Percentiles rank a stretch among this genome's conserved stretches.
These are phyloP conservation scores for Alternaria metachromatica DNA, from an alignment of 2,329 filamentous ascomycete species.

Conservation along the genomic window DNA sequence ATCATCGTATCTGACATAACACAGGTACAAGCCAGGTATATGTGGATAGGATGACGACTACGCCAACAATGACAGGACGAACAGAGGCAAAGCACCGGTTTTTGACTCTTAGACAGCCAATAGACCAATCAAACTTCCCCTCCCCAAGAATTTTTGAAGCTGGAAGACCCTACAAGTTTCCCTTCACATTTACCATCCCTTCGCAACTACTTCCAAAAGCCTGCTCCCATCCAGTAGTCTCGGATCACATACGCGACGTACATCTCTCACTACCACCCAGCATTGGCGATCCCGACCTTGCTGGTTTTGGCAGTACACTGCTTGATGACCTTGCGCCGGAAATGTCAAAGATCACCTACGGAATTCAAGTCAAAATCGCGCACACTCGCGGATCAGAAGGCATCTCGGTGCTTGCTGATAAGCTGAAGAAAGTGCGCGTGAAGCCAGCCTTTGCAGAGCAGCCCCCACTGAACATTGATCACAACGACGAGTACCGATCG, in stretches of 20 bases:
- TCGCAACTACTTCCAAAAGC: constrained; percentile 64
- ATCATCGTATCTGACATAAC: constrained; percentile 18
- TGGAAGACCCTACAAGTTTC: constrained; percentile 64
- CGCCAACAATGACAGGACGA: constrained; percentile 60
- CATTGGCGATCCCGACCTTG: constrained; percentile 64
- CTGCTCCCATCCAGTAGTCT: constrained; percentile 62
- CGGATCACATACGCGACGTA: constrained; percentile 59
- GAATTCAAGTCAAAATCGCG: constrained; percentile 57
- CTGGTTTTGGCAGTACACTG: constrained; percentile 56
- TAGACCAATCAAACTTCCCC: constrained; percentile 61
- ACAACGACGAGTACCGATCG: constrained; percentile 58
- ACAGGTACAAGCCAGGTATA: constrained; percentile 59
- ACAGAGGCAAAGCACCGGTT: constrained; percentile 66
- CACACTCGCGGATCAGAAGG: constrained; percentile 50
- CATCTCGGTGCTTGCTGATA: constrained; percentile 56
- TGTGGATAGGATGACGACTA: constrained; percentile 62
- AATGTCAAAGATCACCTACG: constrained; percentile 67
- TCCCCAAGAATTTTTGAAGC: constrained; percentile 61
- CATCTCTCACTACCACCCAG: constrained; percentile 68
- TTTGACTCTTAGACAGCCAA: constrained; percentile 67
- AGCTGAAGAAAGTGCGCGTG: constrained; percentile 64
- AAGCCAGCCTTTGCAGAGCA: constrained; percentile 66
- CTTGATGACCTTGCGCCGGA: constrained; percentile 68
- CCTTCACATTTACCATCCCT: constrained; percentile 70
- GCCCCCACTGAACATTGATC: constrained; percentile 62